Evolutionary conservation across 768 basidiomycete species (phyloP).

Genomic region (Macrocybe gigantea): DNA sequence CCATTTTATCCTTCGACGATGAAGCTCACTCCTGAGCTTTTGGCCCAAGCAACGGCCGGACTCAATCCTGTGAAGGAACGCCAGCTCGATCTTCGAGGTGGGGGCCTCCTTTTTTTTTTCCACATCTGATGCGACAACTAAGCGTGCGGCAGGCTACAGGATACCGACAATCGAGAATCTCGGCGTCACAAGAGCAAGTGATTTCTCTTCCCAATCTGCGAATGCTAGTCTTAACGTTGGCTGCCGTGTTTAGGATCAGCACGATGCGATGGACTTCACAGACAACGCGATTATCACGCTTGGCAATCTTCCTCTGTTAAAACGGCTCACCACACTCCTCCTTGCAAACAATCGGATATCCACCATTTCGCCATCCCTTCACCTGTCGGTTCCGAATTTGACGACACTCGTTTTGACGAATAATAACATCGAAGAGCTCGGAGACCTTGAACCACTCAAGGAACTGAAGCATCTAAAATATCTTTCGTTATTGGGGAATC

Average conservation of each 20-base stretch:
- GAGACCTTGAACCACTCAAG: conserved; percentile 80
- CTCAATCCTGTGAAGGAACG: conserved; percentile 85
- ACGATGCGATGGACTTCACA: conserved; percentile 91
- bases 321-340: conserved; percentile 76
- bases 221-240: conserved; percentile 7
- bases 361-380: conserved; percentile 74
- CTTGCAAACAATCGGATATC: conserved; percentile 89
- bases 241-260: conserved; percentile 61
- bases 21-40: conserved; percentile 93
- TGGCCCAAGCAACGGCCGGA: conserved; percentile 73
- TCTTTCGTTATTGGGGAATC: conserved; percentile 74
- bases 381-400: conserved; percentile 81
- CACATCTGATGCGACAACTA: conserved; percentile 13
- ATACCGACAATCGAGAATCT: conserved; percentile 96
- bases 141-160: conserved; percentile 65
- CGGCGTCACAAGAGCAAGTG: conserved; percentile 78
- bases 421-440: conserved; percentile 74
- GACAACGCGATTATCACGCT: conserved; percentile 83
- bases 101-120: conserved; percentile 13
- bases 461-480: conserved; percentile 71
- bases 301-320: conserved; percentile 83
- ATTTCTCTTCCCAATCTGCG: conserved; percentile 13
- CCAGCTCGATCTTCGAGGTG: conserved; percentile 88
- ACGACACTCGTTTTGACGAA: conserved; percentile 79
- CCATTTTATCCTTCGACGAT: conserved; percentile 34